phyloP scores from a whole-genome alignment of 2,329 filamentous ascomycete genomes.

The Tolypocladium capitatum region DNA sequence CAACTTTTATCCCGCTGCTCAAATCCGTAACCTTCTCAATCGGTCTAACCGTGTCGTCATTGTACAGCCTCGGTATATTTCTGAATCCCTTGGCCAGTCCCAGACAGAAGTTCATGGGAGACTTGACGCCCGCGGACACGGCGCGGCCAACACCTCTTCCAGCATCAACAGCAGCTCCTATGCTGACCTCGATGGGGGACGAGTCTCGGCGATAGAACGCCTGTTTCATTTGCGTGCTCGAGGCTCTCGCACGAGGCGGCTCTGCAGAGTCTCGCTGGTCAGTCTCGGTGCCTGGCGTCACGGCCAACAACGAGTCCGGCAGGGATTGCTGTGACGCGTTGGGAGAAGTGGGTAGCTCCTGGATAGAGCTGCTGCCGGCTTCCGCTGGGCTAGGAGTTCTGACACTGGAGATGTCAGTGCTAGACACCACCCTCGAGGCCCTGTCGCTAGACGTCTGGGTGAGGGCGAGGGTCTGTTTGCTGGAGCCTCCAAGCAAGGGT shows the following conservation, averaged over 20 bases:
- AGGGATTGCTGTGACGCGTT: constrained; percentile 1
- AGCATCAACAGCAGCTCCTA: constrained; percentile 51
- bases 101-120: constrained; percentile 74
- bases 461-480: constrained; percentile 1
- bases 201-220: constrained; percentile 7
- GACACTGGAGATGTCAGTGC: not conserved
- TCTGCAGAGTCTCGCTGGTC: not conserved
- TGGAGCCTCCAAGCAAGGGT: constrained; percentile 1
- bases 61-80: constrained; percentile 75
- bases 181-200: constrained; percentile 11
- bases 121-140: constrained; percentile 60
- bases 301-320: not conserved
- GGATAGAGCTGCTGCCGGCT: not conserved
- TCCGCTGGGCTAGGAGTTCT: not conserved
- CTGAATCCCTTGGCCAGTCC: constrained; percentile 77
- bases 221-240: constrained; percentile 6
- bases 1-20: constrained; percentile 61
- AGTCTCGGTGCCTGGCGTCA: not conserved
- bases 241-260: not conserved
- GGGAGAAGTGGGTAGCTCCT: not conserved
- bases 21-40: constrained; percentile 67
- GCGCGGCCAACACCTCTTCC: constrained; percentile 59
- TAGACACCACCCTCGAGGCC: constrained; percentile 3
- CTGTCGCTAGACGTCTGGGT: constrained; percentile 1
- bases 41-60: constrained; percentile 70